These are phyloP conservation scores for Trichoderma sp. DNA, from an alignment of 2,329 filamentous ascomycete genomes.

Conservation along the genomic window DNA sequence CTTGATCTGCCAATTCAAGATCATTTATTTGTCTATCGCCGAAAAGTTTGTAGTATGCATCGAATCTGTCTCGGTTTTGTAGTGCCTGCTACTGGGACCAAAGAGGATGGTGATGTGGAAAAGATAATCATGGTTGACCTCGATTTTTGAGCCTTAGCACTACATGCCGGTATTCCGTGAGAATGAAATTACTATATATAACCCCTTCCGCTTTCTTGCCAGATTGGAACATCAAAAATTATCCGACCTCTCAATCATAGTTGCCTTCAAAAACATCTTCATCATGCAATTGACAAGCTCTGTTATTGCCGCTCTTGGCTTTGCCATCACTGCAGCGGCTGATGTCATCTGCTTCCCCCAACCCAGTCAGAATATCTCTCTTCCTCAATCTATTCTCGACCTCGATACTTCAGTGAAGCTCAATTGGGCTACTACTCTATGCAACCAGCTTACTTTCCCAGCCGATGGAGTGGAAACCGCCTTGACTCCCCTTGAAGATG, in stretches of 20 bases:
- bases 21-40: not conserved
- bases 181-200: not conserved
- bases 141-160: not conserved
- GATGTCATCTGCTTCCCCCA: not conserved
- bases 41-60: not conserved
- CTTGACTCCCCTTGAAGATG: not conserved
- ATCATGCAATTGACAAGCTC: not conserved
- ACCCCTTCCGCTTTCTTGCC: not conserved
- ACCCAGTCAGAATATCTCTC: not conserved
- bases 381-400: not conserved
- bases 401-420: not conserved
- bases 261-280: not conserved
- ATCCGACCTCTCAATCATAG: not conserved
- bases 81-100: not conserved
- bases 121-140: not conserved
- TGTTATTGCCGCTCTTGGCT: not conserved
- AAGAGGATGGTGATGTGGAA: not conserved
- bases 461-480: not conserved
- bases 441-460: not conserved
- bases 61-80: not conserved
- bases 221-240: not conserved
- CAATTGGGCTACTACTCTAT: not conserved
- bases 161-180: not conserved
- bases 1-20: not conserved
- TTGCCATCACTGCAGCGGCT: not conserved